Percentiles rank a stretch among this genome's conserved stretches.
Conservation (phyloP, 2,329 filamentous ascomycete species). For the Pseudodiploospora longispora region DNA sequence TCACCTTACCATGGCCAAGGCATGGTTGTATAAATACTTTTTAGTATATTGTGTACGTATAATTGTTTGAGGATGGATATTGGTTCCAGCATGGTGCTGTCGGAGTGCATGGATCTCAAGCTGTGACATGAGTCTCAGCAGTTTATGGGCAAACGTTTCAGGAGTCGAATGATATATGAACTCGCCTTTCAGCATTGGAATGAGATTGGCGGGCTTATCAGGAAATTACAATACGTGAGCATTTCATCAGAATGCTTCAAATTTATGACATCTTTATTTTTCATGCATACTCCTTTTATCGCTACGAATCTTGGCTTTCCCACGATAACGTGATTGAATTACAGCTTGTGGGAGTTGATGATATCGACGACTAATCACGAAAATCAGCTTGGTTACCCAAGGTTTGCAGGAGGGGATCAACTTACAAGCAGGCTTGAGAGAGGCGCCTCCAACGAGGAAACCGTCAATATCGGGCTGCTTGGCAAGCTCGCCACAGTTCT, state of each 20-base stretch:
- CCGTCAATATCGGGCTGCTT: conserved; percentile 95
- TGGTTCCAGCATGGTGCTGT: conserved; percentile 19
- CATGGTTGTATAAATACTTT: conserved; percentile 37
- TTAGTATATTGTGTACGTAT: conserved; percentile 16
- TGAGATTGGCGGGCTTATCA: no score
- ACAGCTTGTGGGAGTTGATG: conserved; percentile 46
- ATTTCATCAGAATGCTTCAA: no score
- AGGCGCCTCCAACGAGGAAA: conserved; percentile 93
- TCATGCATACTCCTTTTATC: no score
- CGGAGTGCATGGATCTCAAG: conserved; percentile 11
- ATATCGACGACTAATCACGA: conserved; percentile 44
- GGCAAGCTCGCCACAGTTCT: conserved; percentile 91
- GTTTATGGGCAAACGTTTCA: conserved; percentile 1
- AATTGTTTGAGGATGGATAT: conserved; percentile 16
- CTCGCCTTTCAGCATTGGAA: no score
- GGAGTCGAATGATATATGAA: no score
- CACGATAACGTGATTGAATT: conserved; percentile 14
- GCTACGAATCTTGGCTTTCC: conserved; percentile 4
- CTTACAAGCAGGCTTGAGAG: conserved; percentile 91
- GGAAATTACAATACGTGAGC: no score
- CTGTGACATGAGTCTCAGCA: conserved; percentile 2
- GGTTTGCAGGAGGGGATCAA: conserved; percentile 12
- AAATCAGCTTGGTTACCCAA: background rate
- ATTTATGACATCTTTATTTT: no score
- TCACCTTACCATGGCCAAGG: conserved; percentile 60